Evolutionary conservation across 2,329 filamentous ascomycete genomes (phyloP).

Genomic region (Colletotrichum filicis): DNA sequence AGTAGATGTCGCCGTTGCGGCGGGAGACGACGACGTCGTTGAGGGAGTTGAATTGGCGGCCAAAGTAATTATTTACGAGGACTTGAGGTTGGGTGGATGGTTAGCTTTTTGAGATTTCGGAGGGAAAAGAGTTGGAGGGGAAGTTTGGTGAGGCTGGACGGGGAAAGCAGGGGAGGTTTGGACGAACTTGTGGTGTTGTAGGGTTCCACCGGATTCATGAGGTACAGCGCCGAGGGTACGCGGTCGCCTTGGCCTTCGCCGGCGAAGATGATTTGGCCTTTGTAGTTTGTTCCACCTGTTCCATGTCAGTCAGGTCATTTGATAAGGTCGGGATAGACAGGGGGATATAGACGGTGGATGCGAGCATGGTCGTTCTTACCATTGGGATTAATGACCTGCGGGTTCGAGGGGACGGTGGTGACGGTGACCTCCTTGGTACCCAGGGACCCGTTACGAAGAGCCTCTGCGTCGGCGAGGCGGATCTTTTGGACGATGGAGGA

Average conservation of each 20-base stretch:
- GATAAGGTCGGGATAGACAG: too few species aligned
- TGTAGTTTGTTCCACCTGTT: slow-evolving; percentile 59
- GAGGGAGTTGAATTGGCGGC: slow-evolving; percentile 68
- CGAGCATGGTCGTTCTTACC: slow-evolving; percentile 43
- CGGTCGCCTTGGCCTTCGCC: slow-evolving; percentile 61
- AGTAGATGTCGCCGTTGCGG: slow-evolving; percentile 68
- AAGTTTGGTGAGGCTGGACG: too few species aligned
- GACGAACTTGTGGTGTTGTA: slow-evolving; percentile 59
- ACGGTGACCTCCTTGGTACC: slow-evolving; percentile 54
- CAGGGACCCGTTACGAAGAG: slow-evolving; percentile 49
- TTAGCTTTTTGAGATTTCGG: neutral
- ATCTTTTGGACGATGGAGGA: slow-evolving; percentile 64
- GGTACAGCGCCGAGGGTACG: slow-evolving; percentile 50
- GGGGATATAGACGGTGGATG: too few species aligned
- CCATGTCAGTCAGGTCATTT: too few species aligned
- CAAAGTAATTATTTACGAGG: slow-evolving; percentile 69
- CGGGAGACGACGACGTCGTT: slow-evolving; percentile 68
- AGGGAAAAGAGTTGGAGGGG: too few species aligned
- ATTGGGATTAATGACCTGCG: slow-evolving; percentile 61
- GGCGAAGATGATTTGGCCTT: slow-evolving; percentile 59
- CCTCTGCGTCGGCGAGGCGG: slow-evolving; percentile 54
- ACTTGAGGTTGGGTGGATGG: slow-evolving; percentile 41
- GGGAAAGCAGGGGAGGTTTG: too few species aligned
- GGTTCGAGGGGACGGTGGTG: slow-evolving; percentile 52
- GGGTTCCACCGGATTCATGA: slow-evolving; percentile 57